These are phyloP conservation scores for Eudorina sp. DNA, from an alignment of 139 green algal genomes.

Conservation along the genomic window DNA sequence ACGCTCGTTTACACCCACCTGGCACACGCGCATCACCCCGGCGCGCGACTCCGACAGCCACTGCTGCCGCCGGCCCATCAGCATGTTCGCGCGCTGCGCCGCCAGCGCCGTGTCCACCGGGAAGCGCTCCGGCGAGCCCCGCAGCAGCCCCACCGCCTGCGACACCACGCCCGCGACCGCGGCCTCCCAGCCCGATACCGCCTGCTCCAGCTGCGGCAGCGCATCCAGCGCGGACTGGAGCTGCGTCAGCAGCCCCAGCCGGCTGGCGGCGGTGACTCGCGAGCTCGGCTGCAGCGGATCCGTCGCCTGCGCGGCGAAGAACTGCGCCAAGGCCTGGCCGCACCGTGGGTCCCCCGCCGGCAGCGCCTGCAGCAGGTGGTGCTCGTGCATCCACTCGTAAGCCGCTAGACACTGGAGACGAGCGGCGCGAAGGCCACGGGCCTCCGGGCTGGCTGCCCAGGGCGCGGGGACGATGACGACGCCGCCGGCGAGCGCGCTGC, in stretches of 20 bases:
- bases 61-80: constrained; percentile 40
- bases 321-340: constrained; percentile 17
- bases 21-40: constrained; percentile 24
- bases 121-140: neutral
- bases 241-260: constrained; percentile 20
- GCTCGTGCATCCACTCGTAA: constrained; percentile 62
- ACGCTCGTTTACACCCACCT: constrained; percentile 31
- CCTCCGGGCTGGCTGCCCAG: constrained; percentile 1
- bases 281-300: constrained; percentile 48
- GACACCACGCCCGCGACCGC: neutral
- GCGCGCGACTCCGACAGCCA: constrained; percentile 35
- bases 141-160: constrained; percentile 38
- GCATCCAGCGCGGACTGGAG: constrained; percentile 28
- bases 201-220: constrained; percentile 11
- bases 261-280: neutral
- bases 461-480: too few species aligned
- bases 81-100: neutral
- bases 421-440: neutral
- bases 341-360: constrained; percentile 21
- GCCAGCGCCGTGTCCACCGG: constrained; percentile 28
- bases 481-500: too few species aligned
- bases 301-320: constrained; percentile 15
- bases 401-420: constrained; percentile 63
- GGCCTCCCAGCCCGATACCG: constrained; percentile 13
- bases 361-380: constrained; percentile 43